Percentiles rank a stretch among this genome's conserved stretches.
Conservation (phyloP, 805 yeast genomes). For the Saturnispora diversa region DNA sequence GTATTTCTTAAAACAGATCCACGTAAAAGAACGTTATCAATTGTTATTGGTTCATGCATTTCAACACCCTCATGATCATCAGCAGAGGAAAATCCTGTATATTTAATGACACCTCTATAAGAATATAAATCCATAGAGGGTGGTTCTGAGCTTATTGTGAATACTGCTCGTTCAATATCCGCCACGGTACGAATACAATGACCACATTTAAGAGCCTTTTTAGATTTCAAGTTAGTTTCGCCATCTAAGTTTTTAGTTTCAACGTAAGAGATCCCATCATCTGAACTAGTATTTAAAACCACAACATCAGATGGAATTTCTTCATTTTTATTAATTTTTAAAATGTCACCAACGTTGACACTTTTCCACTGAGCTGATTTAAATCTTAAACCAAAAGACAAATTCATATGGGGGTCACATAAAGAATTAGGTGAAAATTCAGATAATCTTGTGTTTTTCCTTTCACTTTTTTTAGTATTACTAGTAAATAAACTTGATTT, state of each 20-base stretch:
- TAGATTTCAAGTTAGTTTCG: constrained; percentile 64
- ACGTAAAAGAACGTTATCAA: constrained; percentile 58
- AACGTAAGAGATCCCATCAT: constrained; percentile 57
- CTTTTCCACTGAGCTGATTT: constrained; percentile 48
- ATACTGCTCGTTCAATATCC: constrained; percentile 50
- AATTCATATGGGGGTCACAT: constrained; percentile 26
- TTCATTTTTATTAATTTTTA: constrained; percentile 63
- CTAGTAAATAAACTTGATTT: constrained; percentile 9
- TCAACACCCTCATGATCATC: constrained; percentile 24
- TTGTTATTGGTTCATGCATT: constrained; percentile 49
- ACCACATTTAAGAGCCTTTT: constrained; percentile 44
- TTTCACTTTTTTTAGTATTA: constrained; percentile 1
- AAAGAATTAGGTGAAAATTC: constrained; percentile 26
- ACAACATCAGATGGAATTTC: constrained; percentile 74
- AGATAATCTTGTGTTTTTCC: constrained; percentile 17
- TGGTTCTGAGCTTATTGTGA: constrained; percentile 61
- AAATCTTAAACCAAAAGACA: constrained; percentile 29
- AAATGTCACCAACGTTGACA: constrained; percentile 63
- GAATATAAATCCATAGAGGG: constrained; percentile 60
- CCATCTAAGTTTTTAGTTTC: constrained; percentile 70
- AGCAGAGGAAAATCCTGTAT: constrained; percentile 32
- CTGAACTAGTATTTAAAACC: constrained; percentile 56
- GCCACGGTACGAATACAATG: constrained; percentile 43
- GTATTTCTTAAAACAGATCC: constrained; percentile 71
- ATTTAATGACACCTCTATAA: constrained; percentile 60